These are phyloP conservation scores for Fusarium pininemorale DNA, from an alignment of 2,329 filamentous ascomycete genomes.

Conservation along the genomic window DNA sequence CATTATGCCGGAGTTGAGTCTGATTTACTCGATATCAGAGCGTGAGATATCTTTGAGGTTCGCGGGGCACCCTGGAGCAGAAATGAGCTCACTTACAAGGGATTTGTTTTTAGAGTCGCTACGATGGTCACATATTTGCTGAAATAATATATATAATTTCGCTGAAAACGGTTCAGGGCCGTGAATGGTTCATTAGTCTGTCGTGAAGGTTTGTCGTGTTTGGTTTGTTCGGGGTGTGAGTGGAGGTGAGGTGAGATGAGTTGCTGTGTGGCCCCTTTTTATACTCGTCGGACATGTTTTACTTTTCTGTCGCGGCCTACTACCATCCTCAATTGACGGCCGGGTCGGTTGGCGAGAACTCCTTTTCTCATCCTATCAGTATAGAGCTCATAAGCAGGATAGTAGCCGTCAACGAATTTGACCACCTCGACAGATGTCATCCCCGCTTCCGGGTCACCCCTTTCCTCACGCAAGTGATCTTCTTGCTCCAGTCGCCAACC, in stretches of 20 bases:
- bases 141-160: neutral
- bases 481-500: constrained; percentile 87
- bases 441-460: constrained; percentile 66
- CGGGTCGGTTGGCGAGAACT: constrained; percentile 59
- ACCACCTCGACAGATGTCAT: constrained; percentile 86
- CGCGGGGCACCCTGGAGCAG: constrained; percentile 16
- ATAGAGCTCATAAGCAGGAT: constrained; percentile 77
- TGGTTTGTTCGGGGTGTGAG: neutral
- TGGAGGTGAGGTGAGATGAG: neutral
- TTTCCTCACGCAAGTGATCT: constrained; percentile 69
- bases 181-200: constrained; percentile 33
- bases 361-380: constrained; percentile 67
- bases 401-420: constrained; percentile 76
- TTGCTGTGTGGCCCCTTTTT: neutral
- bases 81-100: constrained; percentile 23
- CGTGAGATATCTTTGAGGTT: constrained; percentile 23
- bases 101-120: constrained; percentile 14
- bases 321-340: constrained; percentile 68
- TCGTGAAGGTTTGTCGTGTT: constrained; percentile 10
- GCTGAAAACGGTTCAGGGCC: constrained; percentile 29
- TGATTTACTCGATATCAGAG: constrained; percentile 32
- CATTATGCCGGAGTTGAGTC: constrained; percentile 40
- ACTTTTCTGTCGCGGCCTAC: constrained; percentile 70
- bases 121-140: constrained; percentile 24
- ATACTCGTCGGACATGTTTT: constrained; percentile 62